These are phyloP conservation scores for Paraphoma sp. DNA, from an alignment of 2,329 filamentous ascomycete genomes.

Conservation along the genomic window DNA sequence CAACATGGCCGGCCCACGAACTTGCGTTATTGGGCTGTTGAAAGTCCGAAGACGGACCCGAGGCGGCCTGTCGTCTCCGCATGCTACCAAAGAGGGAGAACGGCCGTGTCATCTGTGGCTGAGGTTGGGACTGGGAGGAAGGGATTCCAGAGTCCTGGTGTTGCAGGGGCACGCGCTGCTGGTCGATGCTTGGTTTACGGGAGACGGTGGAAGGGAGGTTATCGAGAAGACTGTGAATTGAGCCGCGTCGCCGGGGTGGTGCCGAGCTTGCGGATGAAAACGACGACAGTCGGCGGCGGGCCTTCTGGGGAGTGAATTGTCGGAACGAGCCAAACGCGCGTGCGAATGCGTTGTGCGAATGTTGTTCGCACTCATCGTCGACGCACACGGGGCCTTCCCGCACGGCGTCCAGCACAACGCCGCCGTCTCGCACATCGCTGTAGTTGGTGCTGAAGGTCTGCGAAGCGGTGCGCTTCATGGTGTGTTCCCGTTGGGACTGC, in stretches of 20 bases:
- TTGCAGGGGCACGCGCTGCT: conserved; percentile 31
- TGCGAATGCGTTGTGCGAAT: conserved; percentile 33
- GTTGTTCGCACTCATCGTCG: conserved; percentile 7
- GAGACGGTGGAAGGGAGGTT: conserved; percentile 19
- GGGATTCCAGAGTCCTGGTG: conserved; percentile 45
- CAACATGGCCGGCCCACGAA: too few species aligned
- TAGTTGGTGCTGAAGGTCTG: conserved; percentile 44
- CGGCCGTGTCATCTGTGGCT: conserved; percentile 29
- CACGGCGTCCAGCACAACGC: conserved; percentile 35
- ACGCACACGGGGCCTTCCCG: conserved; percentile 30
- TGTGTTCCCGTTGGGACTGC: conserved; percentile 6
- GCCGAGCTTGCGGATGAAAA: conserved; percentile 34
- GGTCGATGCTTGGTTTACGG: conserved; percentile 29
- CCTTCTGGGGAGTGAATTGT: conserved; percentile 41
- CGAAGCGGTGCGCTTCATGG: conserved; percentile 47
- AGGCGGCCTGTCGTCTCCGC: conserved; percentile 37
- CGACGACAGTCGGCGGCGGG: conserved; percentile 42
- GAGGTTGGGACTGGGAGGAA: conserved; percentile 18
- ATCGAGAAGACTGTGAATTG: conserved; percentile 37
- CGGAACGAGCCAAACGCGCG: conserved; percentile 37
- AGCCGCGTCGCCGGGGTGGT: conserved; percentile 33
- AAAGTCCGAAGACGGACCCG: conserved; percentile 29
- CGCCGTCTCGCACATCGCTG: conserved; percentile 31
- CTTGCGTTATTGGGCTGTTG: too few species aligned
- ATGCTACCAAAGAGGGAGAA: conserved; percentile 39